Evolutionary conservation across 1,139 yeast species (phyloP), one percentile per base, ranked within the genome.

Genomic region (Saccharomycopsis phalli): DNA sequence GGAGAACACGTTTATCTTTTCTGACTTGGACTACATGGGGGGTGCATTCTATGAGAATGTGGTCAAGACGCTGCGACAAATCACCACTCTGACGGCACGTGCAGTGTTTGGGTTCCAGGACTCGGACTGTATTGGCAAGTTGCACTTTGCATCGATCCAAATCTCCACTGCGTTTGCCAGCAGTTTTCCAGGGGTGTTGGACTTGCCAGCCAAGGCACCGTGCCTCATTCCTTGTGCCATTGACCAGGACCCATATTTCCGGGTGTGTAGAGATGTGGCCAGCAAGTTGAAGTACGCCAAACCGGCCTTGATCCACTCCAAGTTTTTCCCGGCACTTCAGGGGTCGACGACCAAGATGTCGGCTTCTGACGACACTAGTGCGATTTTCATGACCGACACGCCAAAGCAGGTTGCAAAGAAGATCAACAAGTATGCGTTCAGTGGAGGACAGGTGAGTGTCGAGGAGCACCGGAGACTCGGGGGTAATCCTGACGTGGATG

Each of bases 191-290:
- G 95, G 81, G 51, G 81, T 93, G 23, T 74, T 93, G 53, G 95
- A 86, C 8, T 64, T 81, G 53, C 87, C 87, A 38, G 68, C 80
- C 37, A 81, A 81, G 61, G 88, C 96, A 1, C 98, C 96, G 46
- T 84, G 95, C 63, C 69, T 93, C 61, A 93, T 93, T 61, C 99
- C 99, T 30, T 93, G 98, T 71, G 99, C 99, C 36, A 93, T 93
- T 60, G 99, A 93, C 60, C 96, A 88, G 66, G 99, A 93, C 61
- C 98, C 99, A 29, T 93, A 93, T 63, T 93, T 93, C 68, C 74
- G 99, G 61, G 94, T 93, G 23, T 84, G 95, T 63, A 74, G 99
- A 63, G 99, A 93, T 59, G 98, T 93, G 49, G 96, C 98, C 20
- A 87, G 80, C 56, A 91, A 88, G 61, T 73, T 93, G 57, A 83